A percentile compares a stretch with the other conserved stretches of the same genome.
These are phyloP conservation scores for Xylaria hypoxylon DNA, from an alignment of 2,329 filamentous ascomycete genomes.

Conservation along the genomic window DNA sequence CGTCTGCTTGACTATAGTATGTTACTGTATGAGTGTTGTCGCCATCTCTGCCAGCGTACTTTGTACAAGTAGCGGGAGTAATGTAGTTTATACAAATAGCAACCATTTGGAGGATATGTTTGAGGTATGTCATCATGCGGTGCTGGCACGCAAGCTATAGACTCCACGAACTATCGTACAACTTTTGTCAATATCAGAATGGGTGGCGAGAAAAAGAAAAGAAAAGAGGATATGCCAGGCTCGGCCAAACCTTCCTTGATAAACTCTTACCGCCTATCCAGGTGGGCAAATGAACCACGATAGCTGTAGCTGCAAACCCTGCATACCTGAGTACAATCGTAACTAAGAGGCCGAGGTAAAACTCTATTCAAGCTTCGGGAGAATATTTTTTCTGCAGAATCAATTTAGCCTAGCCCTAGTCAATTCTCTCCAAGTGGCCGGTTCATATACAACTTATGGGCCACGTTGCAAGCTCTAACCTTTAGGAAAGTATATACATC, in stretches of 20 bases:
- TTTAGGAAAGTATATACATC: constrained; percentile 13
- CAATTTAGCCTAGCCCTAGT: neutral
- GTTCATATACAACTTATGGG: neutral
- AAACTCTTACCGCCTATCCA: constrained; percentile 14
- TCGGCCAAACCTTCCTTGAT: constrained; percentile 13
- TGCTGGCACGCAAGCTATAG: neutral
- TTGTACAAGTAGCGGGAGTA: neutral
- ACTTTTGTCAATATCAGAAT: neutral
- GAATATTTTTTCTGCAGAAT: neutral
- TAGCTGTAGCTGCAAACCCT: constrained; percentile 19
- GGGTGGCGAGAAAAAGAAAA: constrained; percentile 20
- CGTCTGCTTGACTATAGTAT: neutral
- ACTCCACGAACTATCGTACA: neutral
- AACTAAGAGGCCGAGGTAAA: neutral
- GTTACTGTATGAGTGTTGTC: neutral
- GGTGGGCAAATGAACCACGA: neutral
- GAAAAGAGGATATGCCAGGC: constrained; percentile 19
- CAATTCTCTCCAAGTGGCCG: neutral
- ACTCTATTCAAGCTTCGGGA: neutral
- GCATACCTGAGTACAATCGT: constrained; percentile 7
- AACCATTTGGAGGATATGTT: neutral
- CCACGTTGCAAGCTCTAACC: constrained; percentile 20
- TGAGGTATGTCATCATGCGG: constrained; percentile 4
- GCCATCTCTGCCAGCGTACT: neutral
- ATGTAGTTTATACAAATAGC: constrained; percentile 16